Evolutionary conservation across 2,329 filamentous ascomycete genomes (phyloP).

Genomic region (Aspergillus ibericus): DNA sequence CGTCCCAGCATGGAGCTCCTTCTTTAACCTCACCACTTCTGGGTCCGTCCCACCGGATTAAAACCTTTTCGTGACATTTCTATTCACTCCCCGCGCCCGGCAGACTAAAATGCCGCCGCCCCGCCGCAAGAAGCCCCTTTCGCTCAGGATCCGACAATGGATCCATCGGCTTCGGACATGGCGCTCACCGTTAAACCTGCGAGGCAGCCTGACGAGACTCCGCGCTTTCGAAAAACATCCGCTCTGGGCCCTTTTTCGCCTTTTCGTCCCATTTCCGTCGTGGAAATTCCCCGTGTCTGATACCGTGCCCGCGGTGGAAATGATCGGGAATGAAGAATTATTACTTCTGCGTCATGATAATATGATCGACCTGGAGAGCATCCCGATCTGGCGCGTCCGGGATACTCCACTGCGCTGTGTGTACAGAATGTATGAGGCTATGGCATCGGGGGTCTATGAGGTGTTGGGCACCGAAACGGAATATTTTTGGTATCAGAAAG

Average conservation of each 20-base stretch:
- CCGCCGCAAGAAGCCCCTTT: not conserved
- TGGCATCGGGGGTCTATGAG: not conserved
- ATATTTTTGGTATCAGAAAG: constrained; percentile 7
- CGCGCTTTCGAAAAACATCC: constrained; percentile 21
- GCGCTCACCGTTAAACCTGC: constrained; percentile 21
- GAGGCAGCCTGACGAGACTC: constrained; percentile 23
- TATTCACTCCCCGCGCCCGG: not conserved
- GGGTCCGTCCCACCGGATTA: not conserved
- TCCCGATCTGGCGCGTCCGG: constrained; percentile 8
- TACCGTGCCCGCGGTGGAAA: constrained; percentile 14
- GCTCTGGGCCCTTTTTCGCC: constrained; percentile 18
- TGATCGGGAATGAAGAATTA: constrained; percentile 17
- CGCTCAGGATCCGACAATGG: not conserved
- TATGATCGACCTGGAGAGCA: constrained; percentile 19
- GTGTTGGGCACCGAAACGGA: constrained; percentile 4
- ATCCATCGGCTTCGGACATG: constrained; percentile 15
- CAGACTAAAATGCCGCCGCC: not conserved
- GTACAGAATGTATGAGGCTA: constrained; percentile 8
- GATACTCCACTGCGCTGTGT: constrained; percentile 6
- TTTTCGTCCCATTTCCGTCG: constrained; percentile 26
- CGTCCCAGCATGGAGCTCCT: not conserved
- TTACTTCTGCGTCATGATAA: constrained; percentile 10
- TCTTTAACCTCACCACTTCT: not conserved
- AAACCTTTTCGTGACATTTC: not conserved
- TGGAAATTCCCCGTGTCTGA: constrained; percentile 27